Evolutionary conservation across 495 filamentous ascomycete genomes (phyloP).

Genomic region (Penicillium malachiteum): DNA sequence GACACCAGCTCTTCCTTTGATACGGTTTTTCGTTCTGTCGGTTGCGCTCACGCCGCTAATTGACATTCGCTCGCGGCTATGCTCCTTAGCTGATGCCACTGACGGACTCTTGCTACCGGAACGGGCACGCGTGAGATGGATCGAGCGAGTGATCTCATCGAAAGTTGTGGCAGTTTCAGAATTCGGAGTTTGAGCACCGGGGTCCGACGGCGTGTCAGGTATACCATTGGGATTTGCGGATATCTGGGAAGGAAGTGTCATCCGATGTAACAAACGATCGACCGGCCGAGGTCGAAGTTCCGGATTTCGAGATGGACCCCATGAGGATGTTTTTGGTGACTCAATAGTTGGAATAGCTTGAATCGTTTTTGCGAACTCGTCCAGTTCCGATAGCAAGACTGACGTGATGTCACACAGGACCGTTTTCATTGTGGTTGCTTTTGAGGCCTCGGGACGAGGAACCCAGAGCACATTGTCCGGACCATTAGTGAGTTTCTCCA

Average conservation of each 20-base stretch:
- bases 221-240: slow-evolving; percentile 52
- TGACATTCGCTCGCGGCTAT: slow-evolving; percentile 76
- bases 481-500: slow-evolving; percentile 41
- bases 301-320: slow-evolving; percentile 46
- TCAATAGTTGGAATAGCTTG: slow-evolving; percentile 78
- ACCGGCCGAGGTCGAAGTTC: slow-evolving; percentile 46
- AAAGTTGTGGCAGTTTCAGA: slow-evolving; percentile 66
- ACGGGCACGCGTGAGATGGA: slow-evolving; percentile 43
- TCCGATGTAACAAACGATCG: slow-evolving; percentile 55
- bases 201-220: slow-evolving; percentile 53
- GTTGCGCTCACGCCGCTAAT: slow-evolving; percentile 80
- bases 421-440: slow-evolving; percentile 89
- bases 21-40: slow-evolving; percentile 78
- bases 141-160: slow-evolving; percentile 63
- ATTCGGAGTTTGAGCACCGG: slow-evolving; percentile 44
- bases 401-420: slow-evolving; percentile 91
- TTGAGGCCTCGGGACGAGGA: slow-evolving; percentile 67
- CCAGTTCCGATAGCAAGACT: slow-evolving; percentile 80
- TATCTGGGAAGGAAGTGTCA: slow-evolving; percentile 74
- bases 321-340: slow-evolving; percentile 60
- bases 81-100: slow-evolving; percentile 40
- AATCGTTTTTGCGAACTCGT: slow-evolving; percentile 77
- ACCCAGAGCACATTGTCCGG: slow-evolving; percentile 62
- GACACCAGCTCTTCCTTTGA: slow-evolving; percentile 76
- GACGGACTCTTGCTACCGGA: slow-evolving; percentile 33